phyloP scores from a whole-genome alignment of 2,329 filamentous ascomycete species.

The Scytalidium sp. region DNA sequence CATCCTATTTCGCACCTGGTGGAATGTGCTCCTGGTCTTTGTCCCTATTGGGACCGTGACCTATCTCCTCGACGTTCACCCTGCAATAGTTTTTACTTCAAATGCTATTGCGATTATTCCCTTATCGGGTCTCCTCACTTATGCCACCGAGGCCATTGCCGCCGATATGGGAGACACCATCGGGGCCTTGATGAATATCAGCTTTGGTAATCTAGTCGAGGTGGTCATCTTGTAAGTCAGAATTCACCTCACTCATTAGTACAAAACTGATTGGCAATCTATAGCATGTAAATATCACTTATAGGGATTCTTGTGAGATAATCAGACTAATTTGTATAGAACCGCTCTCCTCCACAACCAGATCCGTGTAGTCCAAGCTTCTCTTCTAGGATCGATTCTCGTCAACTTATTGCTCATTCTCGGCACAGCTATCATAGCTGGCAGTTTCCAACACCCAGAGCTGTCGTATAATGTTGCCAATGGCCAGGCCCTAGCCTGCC shows the following conservation, averaged over 20 bases:
- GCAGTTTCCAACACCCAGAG: constrained; percentile 23
- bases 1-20: background rate
- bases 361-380: constrained; percentile 73
- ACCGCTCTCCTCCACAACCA: constrained; percentile 43
- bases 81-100: constrained; percentile 47
- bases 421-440: constrained; percentile 71
- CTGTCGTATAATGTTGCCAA: constrained; percentile 63
- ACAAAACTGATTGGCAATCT: constrained; percentile 40
- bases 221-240: constrained; percentile 52
- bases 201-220: constrained; percentile 60
- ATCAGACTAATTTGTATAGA: background rate
- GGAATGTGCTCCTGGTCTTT: constrained; percentile 70
- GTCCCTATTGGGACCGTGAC: constrained; percentile 74
- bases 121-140: constrained; percentile 53
- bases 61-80: constrained; percentile 49
- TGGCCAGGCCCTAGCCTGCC: constrained; percentile 41
- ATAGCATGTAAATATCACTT: background rate
- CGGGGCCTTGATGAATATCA: constrained; percentile 59
- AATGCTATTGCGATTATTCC: constrained; percentile 61
- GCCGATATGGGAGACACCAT: constrained; percentile 54
- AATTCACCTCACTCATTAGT: constrained; percentile 30
- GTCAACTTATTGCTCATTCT: constrained; percentile 73
- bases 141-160: constrained; percentile 59
- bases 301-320: background rate
- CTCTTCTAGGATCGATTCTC: constrained; percentile 73